Base-by-base conservation (phyloP, 108 stramenopile genomes). In the Schizochytrium sp. region DNA sequence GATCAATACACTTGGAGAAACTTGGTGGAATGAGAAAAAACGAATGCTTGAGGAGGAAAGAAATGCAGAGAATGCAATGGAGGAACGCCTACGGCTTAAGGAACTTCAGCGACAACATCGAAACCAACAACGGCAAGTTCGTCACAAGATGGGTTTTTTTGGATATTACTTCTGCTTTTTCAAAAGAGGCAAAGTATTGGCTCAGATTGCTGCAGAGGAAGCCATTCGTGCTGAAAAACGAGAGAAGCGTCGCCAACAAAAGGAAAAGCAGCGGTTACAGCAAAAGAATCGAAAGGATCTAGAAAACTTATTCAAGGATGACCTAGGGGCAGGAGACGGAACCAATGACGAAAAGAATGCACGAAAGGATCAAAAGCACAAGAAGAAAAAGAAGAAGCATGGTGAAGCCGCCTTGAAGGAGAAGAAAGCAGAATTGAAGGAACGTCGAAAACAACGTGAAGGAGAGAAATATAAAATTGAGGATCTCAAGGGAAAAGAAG, bases 11-110 rank as follows among this genome's bases (percentile, higher is more conserved):
- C 72, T 91, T 87, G 91, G 91, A 15, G 87, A 91, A 53, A 19
- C 8, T 0, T 91, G 91, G 91, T 91, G 91, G 91, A 44, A 72
- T 41, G 40, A 38, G n/a, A 61, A 72, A 46, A 91, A 91, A 72
- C 47, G 19, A 15, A 19, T 49, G 42, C 88, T 91, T 15, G 41
- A 90, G 59, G 87, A 72, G 38, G 88, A 87, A 42, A 47, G 88
- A 40, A 56, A 88, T 4, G 10, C n/a, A 38, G 46, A 72, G 0
- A 59, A 90, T 3, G 56, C 87, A 15, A 64, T 56, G 1, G 89
- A 89, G 4, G 53, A 87, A 58, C 50, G 55, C n/a, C 41, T 56
- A 12, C 40, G 41, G 53, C 56, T 72, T 7, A 91, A 89, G 72
- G 87, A 87, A 50, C 40, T 76, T 28, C 28, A 46, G 53, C 87